These are phyloP conservation scores for Apiospora marii DNA, from an alignment of 2,329 filamentous ascomycete genomes.

Conservation along the genomic window DNA sequence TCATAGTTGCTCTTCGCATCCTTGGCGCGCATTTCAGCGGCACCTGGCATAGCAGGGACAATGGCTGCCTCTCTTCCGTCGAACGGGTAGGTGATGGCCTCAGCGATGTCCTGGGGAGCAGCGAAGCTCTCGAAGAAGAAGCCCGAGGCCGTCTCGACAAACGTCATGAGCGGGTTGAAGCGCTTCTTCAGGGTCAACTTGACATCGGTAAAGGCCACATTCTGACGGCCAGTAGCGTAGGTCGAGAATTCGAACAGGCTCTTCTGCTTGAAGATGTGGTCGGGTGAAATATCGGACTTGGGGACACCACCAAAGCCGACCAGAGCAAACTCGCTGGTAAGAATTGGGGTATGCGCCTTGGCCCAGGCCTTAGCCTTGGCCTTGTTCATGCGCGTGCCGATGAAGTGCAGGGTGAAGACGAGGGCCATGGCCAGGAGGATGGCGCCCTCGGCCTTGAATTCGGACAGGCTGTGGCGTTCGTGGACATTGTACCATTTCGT, in stretches of 20 bases:
- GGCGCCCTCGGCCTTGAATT: conserved; percentile 88
- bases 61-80: conserved; percentile 88
- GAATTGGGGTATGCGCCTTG: conserved; percentile 72
- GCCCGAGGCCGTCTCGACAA: conserved; percentile 71
- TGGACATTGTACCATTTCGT: conserved; percentile 98
- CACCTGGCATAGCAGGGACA: conserved; percentile 70
- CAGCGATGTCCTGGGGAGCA: conserved; percentile 74
- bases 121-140: conserved; percentile 83
- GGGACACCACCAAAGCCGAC: conserved; percentile 78
- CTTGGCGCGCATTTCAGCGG: conserved; percentile 63
- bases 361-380: conserved; percentile 84
- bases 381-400: conserved; percentile 82
- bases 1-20: conserved; percentile 77
- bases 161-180: conserved; percentile 76
- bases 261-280: conserved; percentile 81
- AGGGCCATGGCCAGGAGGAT: conserved; percentile 79
- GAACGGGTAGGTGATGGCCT: conserved; percentile 85
- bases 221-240: conserved; percentile 92
- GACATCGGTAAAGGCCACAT: conserved; percentile 89
- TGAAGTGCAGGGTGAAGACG: conserved; percentile 79
- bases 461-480: conserved; percentile 82
- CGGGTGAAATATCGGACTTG: conserved; percentile 55
- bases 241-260: conserved; percentile 84
- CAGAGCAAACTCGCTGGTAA: conserved; percentile 84
- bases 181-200: conserved; percentile 83